phyloP scores from a whole-genome alignment of 257 asterid genomes.

The Penstemon newberryi region DNA sequence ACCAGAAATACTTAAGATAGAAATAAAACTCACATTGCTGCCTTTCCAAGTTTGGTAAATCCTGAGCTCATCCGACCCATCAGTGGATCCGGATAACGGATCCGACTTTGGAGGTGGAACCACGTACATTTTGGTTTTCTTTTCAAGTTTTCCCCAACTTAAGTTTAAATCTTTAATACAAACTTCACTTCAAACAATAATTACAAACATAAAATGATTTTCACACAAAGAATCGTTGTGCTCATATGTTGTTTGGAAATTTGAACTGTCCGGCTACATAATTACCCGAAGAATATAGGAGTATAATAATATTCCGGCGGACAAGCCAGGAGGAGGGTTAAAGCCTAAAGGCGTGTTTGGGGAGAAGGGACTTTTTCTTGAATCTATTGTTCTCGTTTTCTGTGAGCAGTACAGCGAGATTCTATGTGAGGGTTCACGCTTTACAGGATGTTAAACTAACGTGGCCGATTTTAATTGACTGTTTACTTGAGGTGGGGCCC shows the following conservation, averaged over 20 bases:
- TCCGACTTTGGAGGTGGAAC: conserved; percentile 87
- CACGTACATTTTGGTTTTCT: conserved; percentile 54
- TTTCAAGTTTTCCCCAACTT: conserved; percentile 25
- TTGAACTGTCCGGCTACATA: conserved; percentile 28
- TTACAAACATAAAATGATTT: conserved; percentile 10
- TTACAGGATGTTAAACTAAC: conserved; percentile 50
- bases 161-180: conserved; percentile 35
- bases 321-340: conserved; percentile 43
- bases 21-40: conserved; percentile 67
- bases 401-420: conserved; percentile 33
- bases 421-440: conserved; percentile 48
- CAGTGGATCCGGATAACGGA: conserved; percentile 73
- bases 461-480: conserved; percentile 37
- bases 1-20: conserved; percentile 1
- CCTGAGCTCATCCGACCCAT: conserved; percentile 58
- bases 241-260: not conserved
- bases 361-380: conserved; percentile 29
- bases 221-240: conserved; percentile 5
- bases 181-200: conserved; percentile 32
- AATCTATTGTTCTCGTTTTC: conserved; percentile 18
- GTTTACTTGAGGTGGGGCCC: conserved; percentile 30
- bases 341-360: conserved; percentile 43
- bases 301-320: conserved; percentile 44
- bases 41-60: conserved; percentile 97
- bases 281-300: conserved; percentile 8